Base-by-base conservation (phyloP, 495 filamentous ascomycete species). In the Lasiosphaeris hirsuta region DNA sequence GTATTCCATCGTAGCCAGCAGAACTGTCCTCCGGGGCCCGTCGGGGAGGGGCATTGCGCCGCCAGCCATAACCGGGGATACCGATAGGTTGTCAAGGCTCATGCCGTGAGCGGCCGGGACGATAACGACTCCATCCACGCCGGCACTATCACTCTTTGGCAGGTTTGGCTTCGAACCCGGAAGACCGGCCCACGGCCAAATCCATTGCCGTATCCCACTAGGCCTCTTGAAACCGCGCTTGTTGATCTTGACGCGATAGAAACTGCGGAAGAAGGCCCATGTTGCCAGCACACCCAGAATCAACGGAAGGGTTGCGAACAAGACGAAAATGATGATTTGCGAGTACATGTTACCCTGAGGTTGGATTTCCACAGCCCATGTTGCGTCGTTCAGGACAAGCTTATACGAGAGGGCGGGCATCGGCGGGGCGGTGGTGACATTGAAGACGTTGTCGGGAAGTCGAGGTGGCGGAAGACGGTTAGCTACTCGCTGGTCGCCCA, bases 1-100 rank as follows among this genome's bases (percentile, higher is more conserved):
- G 63, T 88, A 89, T 65, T 88, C 86, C 81, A 89, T 86, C 2
- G 86, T 89, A 9, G 84, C 84, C 45, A 87, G 82, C 15, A 65
- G 44, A n/a, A 64, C 64, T 58, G 62, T 67, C 82, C 83, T 2
- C 81, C 85, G 18, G 54, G 63, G 63, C 18, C 47, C 49, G 23
- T 30, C 23, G 23, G 2, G 23, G 23, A 30, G 23, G 5, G 23
- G 23, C 23, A 30, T 30, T 30, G 23, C 23, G 23, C 23, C 23
- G 23, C 23, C 23, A 30, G 2, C 23, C 23, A 30, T 30, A 30
- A 30, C 23, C 23, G 23, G 23, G 2, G 23, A 30, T 30, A 30
- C 23, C 23, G 23, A 30, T 5, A 30, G 23, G 5, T 30, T 30
- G 23, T 30, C 23, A 30, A 30, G 23, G 23, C 23, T 30, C 23